These are phyloP conservation scores for Thelephora terrestris DNA, from an alignment of 1,284 basidiomycete species.

Conservation along the genomic window DNA sequence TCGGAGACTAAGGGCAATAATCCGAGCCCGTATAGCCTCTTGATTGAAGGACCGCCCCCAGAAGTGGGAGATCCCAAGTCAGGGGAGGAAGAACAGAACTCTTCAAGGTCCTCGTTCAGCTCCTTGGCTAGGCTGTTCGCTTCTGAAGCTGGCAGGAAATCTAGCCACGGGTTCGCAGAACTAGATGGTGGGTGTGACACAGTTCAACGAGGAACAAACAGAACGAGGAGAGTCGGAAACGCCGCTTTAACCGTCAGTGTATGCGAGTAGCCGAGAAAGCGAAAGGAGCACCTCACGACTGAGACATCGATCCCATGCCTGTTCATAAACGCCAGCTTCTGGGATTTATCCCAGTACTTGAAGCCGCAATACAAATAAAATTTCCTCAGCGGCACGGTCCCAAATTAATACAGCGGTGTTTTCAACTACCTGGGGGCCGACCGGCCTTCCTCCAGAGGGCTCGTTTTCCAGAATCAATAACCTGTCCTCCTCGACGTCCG, in stretches of 20 bases:
- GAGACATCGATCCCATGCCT: slow-evolving; percentile 64
- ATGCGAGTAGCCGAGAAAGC: slow-evolving; percentile 10
- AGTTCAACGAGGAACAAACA: background rate
- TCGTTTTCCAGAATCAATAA: slow-evolving; percentile 70
- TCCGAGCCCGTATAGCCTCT: slow-evolving; percentile 75
- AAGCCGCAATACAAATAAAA: slow-evolving; percentile 7
- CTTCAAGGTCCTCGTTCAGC: slow-evolving; percentile 69
- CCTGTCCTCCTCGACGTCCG: slow-evolving; percentile 39
- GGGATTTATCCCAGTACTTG: slow-evolving; percentile 72
- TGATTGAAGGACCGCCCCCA: slow-evolving; percentile 24
- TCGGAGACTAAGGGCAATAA: slow-evolving; percentile 70
- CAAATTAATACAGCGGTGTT: background rate
- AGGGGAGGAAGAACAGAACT: slow-evolving; percentile 63
- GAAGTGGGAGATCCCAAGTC: slow-evolving; percentile 18
- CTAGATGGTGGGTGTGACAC: slow-evolving; percentile 24
- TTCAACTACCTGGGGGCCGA: slow-evolving; percentile 45
- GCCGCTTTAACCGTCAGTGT: background rate
- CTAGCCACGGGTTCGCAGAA: slow-evolving; percentile 83
- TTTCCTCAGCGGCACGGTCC: background rate
- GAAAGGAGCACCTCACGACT: slow-evolving; percentile 41
- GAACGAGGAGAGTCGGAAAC: too few species aligned
- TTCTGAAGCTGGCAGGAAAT: slow-evolving; percentile 63
- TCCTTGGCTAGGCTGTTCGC: slow-evolving; percentile 56
- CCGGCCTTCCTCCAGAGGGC: slow-evolving; percentile 61
- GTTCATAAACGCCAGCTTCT: slow-evolving; percentile 74